Evolutionary conservation across 2,329 filamentous ascomycete genomes (phyloP).

Genomic region (Exophiala oligosperma): DNA sequence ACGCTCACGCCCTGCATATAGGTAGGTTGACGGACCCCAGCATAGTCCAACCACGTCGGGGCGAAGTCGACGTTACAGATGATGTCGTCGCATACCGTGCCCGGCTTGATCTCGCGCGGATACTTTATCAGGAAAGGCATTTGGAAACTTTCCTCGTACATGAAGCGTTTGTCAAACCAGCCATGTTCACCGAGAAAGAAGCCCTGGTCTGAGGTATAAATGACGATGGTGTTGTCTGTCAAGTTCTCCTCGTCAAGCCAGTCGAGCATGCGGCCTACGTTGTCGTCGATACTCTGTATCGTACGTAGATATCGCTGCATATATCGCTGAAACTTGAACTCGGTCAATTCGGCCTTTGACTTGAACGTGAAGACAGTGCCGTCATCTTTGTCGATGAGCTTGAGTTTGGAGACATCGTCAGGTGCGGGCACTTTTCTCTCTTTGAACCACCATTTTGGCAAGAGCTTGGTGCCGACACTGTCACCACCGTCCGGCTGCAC

Average conservation of each 20-base stretch:
- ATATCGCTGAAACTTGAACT: conserved; percentile 59
- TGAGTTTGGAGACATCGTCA: conserved; percentile 33
- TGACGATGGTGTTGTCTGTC: conserved; percentile 50
- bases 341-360: conserved; percentile 43
- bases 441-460: no score
- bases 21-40: conserved; percentile 41
- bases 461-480: conserved; percentile 1
- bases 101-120: conserved; percentile 42
- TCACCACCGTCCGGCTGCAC: conserved; percentile 52
- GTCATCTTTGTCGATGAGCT: conserved; percentile 49
- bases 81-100: conserved; percentile 48
- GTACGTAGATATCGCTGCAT: conserved; percentile 57
- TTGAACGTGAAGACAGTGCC: conserved; percentile 50
- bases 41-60: conserved; percentile 51
- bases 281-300: conserved; percentile 56
- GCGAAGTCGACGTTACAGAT: conserved; percentile 58
- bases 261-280: conserved; percentile 51
- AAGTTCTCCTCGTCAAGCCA: conserved; percentile 46
- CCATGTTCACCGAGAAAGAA: conserved; percentile 60
- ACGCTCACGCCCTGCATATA: conserved; percentile 57
- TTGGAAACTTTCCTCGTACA: conserved; percentile 59
- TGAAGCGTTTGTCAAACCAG: conserved; percentile 61
- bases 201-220: conserved; percentile 58
- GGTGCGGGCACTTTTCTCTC: no score
- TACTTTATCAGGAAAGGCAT: conserved; percentile 56